Conservation (phyloP, 78 protist species). For the Chrysochromulina tobinii region DNA sequence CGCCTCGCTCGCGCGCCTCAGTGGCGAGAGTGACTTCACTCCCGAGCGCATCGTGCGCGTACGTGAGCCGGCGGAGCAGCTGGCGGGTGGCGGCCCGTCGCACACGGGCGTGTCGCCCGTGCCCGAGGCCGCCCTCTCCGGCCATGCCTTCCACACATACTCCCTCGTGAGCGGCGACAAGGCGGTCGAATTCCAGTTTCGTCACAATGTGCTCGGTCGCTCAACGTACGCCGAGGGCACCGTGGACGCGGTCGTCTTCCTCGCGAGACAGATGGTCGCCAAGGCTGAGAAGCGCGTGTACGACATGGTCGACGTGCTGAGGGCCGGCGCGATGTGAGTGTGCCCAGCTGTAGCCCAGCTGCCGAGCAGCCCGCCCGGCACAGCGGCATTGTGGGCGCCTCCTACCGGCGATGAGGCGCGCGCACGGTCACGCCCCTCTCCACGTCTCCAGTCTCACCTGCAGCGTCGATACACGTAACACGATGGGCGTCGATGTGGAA, state of each 20-base stretch:
- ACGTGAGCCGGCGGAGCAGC: background rate
- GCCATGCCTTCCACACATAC: slow-evolving; percentile 25
- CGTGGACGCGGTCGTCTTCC: slow-evolving; percentile 3
- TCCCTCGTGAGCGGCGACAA: background rate
- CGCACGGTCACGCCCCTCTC: too few relatives aligned
- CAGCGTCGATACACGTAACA: too few relatives aligned
- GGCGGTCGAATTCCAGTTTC: background rate
- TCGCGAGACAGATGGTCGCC: background rate
- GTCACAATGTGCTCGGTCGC: slow-evolving; percentile 2
- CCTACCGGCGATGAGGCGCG: too few relatives aligned
- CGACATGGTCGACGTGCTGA: slow-evolving; percentile 1
- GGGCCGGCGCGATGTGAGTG: background rate
- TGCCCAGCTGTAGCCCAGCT: too few relatives aligned
- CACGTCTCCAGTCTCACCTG: too few relatives aligned
- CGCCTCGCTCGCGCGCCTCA: too few relatives aligned
- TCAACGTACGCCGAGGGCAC: slow-evolving; percentile 1
- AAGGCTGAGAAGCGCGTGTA: background rate
- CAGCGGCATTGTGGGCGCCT: too few relatives aligned
- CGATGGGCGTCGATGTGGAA: too few relatives aligned
- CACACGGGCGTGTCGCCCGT: slow-evolving; percentile 13
- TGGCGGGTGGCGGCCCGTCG: background rate
- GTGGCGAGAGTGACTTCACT: background rate
- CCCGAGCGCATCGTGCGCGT: background rate
- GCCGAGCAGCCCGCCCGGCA: too few relatives aligned
- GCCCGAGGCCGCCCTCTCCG: background rate